Base-by-base conservation (phyloP, 2,329 filamentous ascomycete species). In the Saccharata proteae region DNA sequence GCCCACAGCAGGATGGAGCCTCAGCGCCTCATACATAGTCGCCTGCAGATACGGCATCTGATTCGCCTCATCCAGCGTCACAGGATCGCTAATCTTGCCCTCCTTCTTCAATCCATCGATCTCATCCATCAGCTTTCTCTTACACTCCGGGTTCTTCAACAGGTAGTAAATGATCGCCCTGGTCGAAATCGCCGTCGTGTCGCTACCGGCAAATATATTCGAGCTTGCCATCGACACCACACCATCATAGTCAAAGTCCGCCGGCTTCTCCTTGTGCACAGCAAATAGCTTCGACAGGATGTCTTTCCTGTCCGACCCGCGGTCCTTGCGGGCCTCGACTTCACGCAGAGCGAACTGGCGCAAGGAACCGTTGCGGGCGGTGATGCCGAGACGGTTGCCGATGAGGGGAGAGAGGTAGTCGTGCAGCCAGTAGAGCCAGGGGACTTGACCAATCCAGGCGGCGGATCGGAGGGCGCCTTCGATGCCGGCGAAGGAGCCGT, bases 21-120 rank as follows among this genome's bases (percentile, higher is more conserved):
- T 50, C 4, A 63, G 40, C 0, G 57, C 48, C 39, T 65, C 61
- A 32, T 59, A 54, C 39, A 64, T 59, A 11, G 61, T 50, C 10
- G 58, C 59, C 32, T 58, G 52, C 3, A 64, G 47, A 39, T 61
- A 64, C 0, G 57, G 50, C 40, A 57, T 45, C n/a, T 45, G 37
- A 29, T 47, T 45, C 10, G 35, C 38, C 12, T 43, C 40, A n/a
- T 42, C 30, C 16, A 40, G 43, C 0, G 34, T 39, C 0, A 36
- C 36, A 2, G 43, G 41, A 8, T 44, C 29, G 6, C 40, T 40
- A 4, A 46, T 16, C 11, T 30, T 21, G 4, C 41, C 42, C 4
- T 27, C 20, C 4, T 11, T 16, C 3, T 27, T 26, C 3, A 38
- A 39, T 3, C 34, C 26, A 14, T 49, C 43, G 4, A 51, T 35